Conservation (phyloP, 306 rosid species). For the cucumber (Cucumis sativus) region DNA sequence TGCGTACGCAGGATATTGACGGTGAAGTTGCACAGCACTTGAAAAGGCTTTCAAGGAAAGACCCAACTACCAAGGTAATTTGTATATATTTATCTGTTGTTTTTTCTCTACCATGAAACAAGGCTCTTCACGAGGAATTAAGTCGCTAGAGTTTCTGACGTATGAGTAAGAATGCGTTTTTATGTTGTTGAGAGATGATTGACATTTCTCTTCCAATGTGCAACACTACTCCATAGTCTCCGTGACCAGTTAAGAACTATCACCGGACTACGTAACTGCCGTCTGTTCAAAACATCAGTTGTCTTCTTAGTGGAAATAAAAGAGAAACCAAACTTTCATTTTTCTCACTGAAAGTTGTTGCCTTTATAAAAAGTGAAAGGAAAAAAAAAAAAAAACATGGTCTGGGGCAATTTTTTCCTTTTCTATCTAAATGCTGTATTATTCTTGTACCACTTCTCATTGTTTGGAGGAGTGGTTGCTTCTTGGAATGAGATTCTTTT, state of each 20-base stretch:
- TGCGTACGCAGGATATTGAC: conserved; percentile 55
- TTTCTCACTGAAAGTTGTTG: no score
- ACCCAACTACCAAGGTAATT: conserved; percentile 79
- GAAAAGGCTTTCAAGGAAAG: conserved; percentile 93
- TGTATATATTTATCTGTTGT: not conserved
- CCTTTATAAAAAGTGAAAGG: no score
- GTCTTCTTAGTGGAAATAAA: no score
- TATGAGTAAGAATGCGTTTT: not conserved
- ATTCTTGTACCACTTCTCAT: not conserved
- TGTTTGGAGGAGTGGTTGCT: not conserved
- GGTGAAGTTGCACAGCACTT: conserved; percentile 75
- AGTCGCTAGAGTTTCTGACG: not conserved
- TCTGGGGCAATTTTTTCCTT: no score
- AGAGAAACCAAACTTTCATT: no score
- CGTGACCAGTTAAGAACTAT: not conserved
- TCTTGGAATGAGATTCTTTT: not conserved
- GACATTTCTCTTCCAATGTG: not conserved
- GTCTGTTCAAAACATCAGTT: not conserved
- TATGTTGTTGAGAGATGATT: not conserved
- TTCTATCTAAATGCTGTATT: no score
- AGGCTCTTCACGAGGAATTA: not conserved
- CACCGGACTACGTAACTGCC: not conserved
- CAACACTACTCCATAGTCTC: not conserved
- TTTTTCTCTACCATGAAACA: not conserved
- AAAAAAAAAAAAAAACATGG: no score